Evolutionary conservation across 192 early-diverging fungal species (phyloP).

Genomic region (Diversispora epigaea): DNA sequence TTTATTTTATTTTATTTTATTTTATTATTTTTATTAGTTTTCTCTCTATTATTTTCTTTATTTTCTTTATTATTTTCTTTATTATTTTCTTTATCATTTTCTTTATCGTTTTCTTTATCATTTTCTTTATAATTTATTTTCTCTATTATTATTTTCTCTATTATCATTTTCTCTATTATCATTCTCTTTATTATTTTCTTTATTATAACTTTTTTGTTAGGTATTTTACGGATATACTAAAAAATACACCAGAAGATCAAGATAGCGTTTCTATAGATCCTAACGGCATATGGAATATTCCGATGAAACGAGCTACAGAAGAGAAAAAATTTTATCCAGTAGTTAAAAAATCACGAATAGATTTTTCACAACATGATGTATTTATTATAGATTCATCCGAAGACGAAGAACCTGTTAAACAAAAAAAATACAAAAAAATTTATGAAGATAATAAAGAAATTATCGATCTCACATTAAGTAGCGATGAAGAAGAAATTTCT

Average conservation of each 20-base stretch:
- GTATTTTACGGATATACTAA: constrained; percentile 47
- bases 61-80: too few relatives aligned
- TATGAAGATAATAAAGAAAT: neutral
- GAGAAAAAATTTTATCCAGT: neutral
- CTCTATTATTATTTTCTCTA: too few relatives aligned
- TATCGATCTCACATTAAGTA: constrained; percentile 18
- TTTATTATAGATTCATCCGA: constrained; percentile 42
- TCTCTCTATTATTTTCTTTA: too few relatives aligned
- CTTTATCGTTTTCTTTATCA: too few relatives aligned
- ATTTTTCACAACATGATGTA: neutral
- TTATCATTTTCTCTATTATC: too few relatives aligned
- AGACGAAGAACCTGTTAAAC: constrained; percentile 21
- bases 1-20: neutral
- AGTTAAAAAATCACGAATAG: constrained; percentile 7
- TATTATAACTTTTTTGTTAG: constrained; percentile 26
- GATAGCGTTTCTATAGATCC: constrained; percentile 48
- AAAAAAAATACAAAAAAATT: constrained; percentile 1
- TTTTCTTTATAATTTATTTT: too few relatives aligned
- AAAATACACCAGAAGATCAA: constrained; percentile 36
- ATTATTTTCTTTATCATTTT: too few relatives aligned
- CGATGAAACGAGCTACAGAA: constrained; percentile 32
- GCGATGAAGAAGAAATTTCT: constrained; percentile 7
- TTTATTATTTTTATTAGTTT: neutral
- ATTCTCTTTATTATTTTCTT: too few relatives aligned
- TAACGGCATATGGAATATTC: constrained; percentile 40